A percentile compares a stretch with the other conserved stretches of the same genome.
phyloP scores from a whole-genome alignment of 2,329 filamentous ascomycete genomes.

The Aspergillus alliaceus region DNA sequence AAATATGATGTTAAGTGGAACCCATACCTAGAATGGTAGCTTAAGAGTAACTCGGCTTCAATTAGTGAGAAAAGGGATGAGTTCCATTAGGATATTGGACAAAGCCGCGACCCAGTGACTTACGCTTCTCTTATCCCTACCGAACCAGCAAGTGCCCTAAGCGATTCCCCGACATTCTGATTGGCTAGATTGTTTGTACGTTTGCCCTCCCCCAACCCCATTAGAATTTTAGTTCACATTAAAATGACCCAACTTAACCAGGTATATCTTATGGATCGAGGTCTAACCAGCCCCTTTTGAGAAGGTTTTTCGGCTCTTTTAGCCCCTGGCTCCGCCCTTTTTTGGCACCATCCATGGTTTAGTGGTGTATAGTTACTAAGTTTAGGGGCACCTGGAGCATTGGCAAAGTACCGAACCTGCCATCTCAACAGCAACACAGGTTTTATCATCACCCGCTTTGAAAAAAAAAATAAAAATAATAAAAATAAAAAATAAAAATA shows the following conservation, averaged over 20 bases:
- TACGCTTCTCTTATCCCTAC: constrained; percentile 2
- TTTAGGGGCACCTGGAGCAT: not conserved
- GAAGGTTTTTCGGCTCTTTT: constrained; percentile 1
- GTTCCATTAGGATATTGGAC: not conserved
- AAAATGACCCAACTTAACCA: not conserved
- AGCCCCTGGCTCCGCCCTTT: constrained; percentile 4
- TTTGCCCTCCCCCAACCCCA: not conserved
- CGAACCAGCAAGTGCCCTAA: not conserved
- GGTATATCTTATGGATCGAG: not conserved
- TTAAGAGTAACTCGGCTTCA: not conserved
- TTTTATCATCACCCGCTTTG: too few relatives aligned
- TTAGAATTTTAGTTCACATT: not conserved
- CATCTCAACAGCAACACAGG: too few relatives aligned
- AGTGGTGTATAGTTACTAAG: not conserved
- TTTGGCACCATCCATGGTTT: not conserved
- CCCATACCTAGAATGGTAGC: not conserved
- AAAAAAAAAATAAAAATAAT: not conserved
- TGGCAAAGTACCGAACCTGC: not conserved
- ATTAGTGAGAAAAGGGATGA: not conserved
- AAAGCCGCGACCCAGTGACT: not conserved
- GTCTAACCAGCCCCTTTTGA: constrained; percentile 1
- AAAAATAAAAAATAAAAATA: not conserved
- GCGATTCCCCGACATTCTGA: not conserved
- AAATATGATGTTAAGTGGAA: not conserved
- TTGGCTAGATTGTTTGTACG: not conserved